Conservation (phyloP, 768 basidiomycete genomes). For the Asterophora parasitica region DNA sequence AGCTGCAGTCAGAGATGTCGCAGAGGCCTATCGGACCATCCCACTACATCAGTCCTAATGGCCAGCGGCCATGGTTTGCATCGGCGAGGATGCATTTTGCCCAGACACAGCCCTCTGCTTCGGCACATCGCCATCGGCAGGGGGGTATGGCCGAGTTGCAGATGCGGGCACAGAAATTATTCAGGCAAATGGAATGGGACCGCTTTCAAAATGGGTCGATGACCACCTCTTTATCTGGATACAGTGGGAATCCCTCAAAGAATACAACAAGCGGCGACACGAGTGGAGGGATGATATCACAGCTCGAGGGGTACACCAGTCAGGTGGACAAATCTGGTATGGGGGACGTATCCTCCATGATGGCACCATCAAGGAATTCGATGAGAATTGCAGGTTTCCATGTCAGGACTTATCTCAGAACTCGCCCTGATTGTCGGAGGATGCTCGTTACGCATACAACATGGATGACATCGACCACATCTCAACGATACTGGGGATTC, state of each 20-base stretch:
- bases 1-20: slow-evolving; percentile 8
- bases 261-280: slow-evolving; percentile 10
- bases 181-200: slow-evolving; percentile 12
- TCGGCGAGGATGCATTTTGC: background rate
- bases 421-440: slow-evolving; percentile 12
- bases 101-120: background rate
- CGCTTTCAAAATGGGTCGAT: slow-evolving; percentile 20
- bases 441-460: slow-evolving; percentile 14
- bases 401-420: slow-evolving; percentile 17
- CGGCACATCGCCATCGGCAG: background rate
- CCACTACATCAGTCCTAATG: background rate
- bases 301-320: background rate
- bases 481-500: slow-evolving; percentile 10
- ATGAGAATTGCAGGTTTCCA: slow-evolving; percentile 19
- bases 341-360: slow-evolving; percentile 1
- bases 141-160: slow-evolving; percentile 14
- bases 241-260: slow-evolving; percentile 11
- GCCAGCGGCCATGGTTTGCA: background rate
- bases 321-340: slow-evolving; percentile 18
- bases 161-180: slow-evolving; percentile 15
- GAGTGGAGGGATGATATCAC: slow-evolving; percentile 11
- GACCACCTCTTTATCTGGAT: slow-evolving; percentile 20
- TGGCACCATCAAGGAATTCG: slow-evolving; percentile 22
- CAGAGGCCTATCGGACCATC: slow-evolving; percentile 11
- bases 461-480: slow-evolving; percentile 26